Evolutionary conservation across 805 yeast species (phyloP), one percentile per base, ranked within the genome.

Genomic region (Kurtzmaniella fragi): DNA sequence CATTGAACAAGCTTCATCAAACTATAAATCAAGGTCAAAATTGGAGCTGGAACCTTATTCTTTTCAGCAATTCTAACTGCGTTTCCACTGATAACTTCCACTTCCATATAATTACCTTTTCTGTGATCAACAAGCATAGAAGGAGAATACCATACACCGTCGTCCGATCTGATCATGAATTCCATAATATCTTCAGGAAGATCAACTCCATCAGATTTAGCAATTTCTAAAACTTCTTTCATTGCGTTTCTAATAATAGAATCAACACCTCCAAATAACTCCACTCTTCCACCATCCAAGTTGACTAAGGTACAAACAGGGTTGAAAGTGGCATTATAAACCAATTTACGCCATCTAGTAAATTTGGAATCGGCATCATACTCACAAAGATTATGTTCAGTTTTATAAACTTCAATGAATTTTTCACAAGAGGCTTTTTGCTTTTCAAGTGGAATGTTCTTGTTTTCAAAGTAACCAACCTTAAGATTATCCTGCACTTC

Each of bases 401-500:
- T 38, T 6, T 32, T 15, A 32, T 38, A 38, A 11, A 38, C 7
- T 6, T 33, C 35, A 14, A 38, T 29, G 27, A 38, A 38, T 12
- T 28, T 26, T 9, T 33, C 28, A 30, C 32, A 30, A 2, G 41
- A 32, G 4, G 34, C 36, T 14, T 60, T 53, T 39, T 62, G 67
- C 2, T 40, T 38, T 5, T 67, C 69, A 9, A 34, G 33, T 0
- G 56, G 26, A 7, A 71, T 46, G 31, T 53, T 57, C 4, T 53
- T 44, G 50, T 73, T 70, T 29, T 70, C 68, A 46, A 77, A 77
- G 28, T 77, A 71, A 35, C 82, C 80, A 23, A 80, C 62, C 28
- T 59, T 46, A n/a, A 76, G 57, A 40, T 60, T 59, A 43, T 81
- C 86, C 36, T 64, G 64, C 39, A 71, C 75, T 23, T 67, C 60